These are phyloP conservation scores for Neurospora hispaniola DNA, from an alignment of 495 filamentous ascomycete species.

Conservation along the genomic window DNA sequence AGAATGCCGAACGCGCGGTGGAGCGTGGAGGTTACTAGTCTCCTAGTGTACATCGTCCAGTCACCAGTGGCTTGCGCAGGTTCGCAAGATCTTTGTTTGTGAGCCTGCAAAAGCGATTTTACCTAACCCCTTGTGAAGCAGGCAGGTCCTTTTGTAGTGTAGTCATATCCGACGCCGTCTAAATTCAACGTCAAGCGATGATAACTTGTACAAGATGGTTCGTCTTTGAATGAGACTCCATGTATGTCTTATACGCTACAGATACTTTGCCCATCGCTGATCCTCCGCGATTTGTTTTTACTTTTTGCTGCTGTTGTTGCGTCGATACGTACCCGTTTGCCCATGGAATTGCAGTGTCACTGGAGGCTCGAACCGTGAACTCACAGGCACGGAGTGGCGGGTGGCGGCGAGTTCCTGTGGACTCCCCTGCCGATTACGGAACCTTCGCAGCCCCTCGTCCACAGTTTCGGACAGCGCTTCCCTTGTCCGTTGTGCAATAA, in stretches of 20 bases:
- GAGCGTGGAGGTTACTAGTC: neutral
- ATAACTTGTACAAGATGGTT: neutral
- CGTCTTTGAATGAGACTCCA: neutral
- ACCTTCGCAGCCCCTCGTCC: neutral
- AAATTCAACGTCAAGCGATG: neutral
- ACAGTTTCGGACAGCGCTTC: neutral
- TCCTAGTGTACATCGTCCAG: too few relatives aligned
- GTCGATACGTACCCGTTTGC: neutral
- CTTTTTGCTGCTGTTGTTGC: neutral
- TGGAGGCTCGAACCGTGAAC: neutral
- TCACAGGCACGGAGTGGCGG: neutral
- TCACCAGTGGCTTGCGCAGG: neutral
- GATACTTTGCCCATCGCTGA: neutral
- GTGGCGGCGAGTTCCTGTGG: neutral
- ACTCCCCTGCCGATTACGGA: neutral
- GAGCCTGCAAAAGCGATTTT: too few relatives aligned
- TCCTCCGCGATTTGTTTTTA: neutral
- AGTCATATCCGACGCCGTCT: neutral
- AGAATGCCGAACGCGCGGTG: neutral
- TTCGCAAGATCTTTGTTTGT: too few relatives aligned
- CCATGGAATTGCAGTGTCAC: neutral
- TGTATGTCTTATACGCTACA: too few relatives aligned
- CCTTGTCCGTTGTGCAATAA: neutral
- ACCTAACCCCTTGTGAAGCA: neutral
- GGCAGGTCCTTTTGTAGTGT: neutral